Conservation (phyloP, 805 yeast genomes). For the Saccharomycopsis microspora region DNA sequence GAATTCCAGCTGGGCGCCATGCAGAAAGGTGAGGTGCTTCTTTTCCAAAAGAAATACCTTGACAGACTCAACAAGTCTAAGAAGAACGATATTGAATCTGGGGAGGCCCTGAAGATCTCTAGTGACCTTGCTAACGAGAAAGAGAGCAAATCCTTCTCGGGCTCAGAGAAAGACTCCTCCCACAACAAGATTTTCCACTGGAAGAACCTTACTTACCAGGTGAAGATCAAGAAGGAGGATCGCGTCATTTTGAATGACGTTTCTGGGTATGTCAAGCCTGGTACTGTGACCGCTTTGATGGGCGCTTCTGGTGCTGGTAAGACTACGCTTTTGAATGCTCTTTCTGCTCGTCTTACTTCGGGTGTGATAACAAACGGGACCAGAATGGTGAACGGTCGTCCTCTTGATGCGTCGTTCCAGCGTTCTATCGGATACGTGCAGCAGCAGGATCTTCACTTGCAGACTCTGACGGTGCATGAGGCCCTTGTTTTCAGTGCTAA, state of each 20-base stretch:
- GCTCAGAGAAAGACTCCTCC: background rate
- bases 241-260: slow-evolving; percentile 40
- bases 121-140: slow-evolving; percentile 10
- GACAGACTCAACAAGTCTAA: slow-evolving; percentile 26
- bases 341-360: slow-evolving; percentile 57
- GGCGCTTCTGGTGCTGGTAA: slow-evolving; percentile 87
- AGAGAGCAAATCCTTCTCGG: slow-evolving; percentile 1
- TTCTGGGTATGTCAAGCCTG: slow-evolving; percentile 71
- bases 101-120: slow-evolving; percentile 17
- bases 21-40: slow-evolving; percentile 52
- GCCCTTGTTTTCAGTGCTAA: slow-evolving; percentile 62
- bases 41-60: slow-evolving; percentile 36
- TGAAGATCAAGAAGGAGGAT: slow-evolving; percentile 48
- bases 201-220: slow-evolving; percentile 57
- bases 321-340: slow-evolving; percentile 62
- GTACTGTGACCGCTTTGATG: slow-evolving; percentile 73
- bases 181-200: slow-evolving; percentile 52
- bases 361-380: slow-evolving; percentile 61
- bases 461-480: slow-evolving; percentile 63
- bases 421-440: slow-evolving; percentile 74
- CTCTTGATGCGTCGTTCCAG: slow-evolving; percentile 55
- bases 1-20: slow-evolving; percentile 42
- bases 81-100: slow-evolving; percentile 18
- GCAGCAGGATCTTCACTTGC: slow-evolving; percentile 69
- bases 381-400: slow-evolving; percentile 58